phyloP scores from a whole-genome alignment of 1,139 yeast species.

The Wickerhamomyces sp. region DNA sequence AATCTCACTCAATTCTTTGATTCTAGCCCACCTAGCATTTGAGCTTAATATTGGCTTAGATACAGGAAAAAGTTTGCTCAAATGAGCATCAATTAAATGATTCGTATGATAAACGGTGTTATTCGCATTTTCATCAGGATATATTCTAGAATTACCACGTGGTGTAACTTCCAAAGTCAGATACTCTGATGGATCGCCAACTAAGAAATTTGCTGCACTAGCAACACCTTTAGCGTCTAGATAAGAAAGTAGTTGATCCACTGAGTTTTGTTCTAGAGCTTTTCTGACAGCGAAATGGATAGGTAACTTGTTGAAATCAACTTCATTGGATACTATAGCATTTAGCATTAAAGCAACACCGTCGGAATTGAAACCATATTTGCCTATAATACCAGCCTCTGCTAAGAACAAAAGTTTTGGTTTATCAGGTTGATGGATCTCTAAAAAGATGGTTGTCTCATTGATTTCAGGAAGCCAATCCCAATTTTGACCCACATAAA shows the following conservation, averaged over 20 bases:
- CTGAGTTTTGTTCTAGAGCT: conserved; percentile 25
- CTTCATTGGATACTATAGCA: conserved; percentile 20
- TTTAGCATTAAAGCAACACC: conserved; percentile 20
- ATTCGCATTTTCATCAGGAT: conserved; percentile 9
- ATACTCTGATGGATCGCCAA: conserved; percentile 21
- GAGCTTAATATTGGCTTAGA: conserved; percentile 13
- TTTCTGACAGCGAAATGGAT: conserved; percentile 31
- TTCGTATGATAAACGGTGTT: conserved; percentile 19
- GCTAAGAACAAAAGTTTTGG: conserved; percentile 18
- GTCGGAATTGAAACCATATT: conserved; percentile 19
- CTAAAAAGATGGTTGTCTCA: conserved; percentile 16
- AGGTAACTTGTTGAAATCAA: conserved; percentile 26
- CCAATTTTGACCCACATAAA: conserved; percentile 22
- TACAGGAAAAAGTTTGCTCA: conserved; percentile 5
- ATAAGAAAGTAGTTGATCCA: conserved; percentile 23
- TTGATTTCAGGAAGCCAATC: conserved; percentile 23
- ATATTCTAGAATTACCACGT: conserved; percentile 8
- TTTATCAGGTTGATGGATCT: conserved; percentile 14
- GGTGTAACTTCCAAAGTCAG: conserved; percentile 19
- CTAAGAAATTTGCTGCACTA: conserved; percentile 24
- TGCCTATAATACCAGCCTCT: conserved; percentile 24
- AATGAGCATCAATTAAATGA: conserved; percentile 13
- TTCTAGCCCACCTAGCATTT: conserved; percentile 11
- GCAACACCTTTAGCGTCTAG: conserved; percentile 24
- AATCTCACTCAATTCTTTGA: conserved; percentile 9